phyloP scores from a whole-genome alignment of 2,329 filamentous ascomycete species.

The Penicillium sp. region DNA sequence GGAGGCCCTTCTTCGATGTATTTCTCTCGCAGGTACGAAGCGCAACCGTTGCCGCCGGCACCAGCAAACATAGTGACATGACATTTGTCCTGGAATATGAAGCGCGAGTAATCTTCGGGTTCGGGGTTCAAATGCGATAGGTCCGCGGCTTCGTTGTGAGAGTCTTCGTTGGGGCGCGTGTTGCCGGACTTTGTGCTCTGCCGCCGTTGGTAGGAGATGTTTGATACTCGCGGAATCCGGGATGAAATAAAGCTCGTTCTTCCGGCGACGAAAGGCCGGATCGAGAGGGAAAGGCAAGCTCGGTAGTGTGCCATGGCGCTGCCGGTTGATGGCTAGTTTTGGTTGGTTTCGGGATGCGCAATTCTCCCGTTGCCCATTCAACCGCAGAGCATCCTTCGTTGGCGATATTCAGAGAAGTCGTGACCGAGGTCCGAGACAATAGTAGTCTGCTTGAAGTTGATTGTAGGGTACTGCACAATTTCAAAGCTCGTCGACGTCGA shows the following conservation, averaged over 20 bases:
- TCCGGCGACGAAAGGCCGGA: slow-evolving; percentile 14
- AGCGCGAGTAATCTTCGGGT: slow-evolving; percentile 78
- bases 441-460: background rate
- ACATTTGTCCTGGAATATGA: slow-evolving; percentile 85
- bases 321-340: slow-evolving; percentile 7
- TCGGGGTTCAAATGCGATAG: slow-evolving; percentile 69
- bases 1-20: slow-evolving; percentile 84
- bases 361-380: background rate
- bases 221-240: slow-evolving; percentile 8
- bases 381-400: background rate
- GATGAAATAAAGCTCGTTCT: slow-evolving; percentile 15
- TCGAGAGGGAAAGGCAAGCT: slow-evolving; percentile 8
- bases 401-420: background rate
- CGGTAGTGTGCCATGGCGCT: slow-evolving; percentile 15
- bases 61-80: slow-evolving; percentile 75
- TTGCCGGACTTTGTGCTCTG: slow-evolving; percentile 23
- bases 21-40: slow-evolving; percentile 89
- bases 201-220: slow-evolving; percentile 14
- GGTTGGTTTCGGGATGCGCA: slow-evolving; percentile 10
- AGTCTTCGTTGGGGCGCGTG: slow-evolving; percentile 6
- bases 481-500: slow-evolving; percentile 1
- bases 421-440: background rate
- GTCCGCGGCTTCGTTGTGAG: slow-evolving; percentile 22
- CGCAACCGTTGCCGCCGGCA: slow-evolving; percentile 82
- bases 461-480: background rate